A percentile compares a stretch with the other conserved stretches of the same genome.
Conservation (phyloP, 2,329 filamentous ascomycete species). For the Leptographium procerum region DNA sequence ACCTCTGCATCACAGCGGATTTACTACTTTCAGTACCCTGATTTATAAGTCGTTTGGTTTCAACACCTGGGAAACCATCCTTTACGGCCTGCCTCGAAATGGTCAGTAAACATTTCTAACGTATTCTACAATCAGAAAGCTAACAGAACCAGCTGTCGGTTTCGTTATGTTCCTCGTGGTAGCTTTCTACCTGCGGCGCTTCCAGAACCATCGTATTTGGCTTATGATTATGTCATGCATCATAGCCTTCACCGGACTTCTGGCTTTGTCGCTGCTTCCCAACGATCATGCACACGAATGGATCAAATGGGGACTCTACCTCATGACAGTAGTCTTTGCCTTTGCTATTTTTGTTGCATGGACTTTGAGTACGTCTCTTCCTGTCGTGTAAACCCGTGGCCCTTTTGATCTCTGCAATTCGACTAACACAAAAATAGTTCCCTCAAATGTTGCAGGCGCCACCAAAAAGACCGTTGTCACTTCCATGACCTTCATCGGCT, state of each 20-base stretch:
- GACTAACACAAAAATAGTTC: conserved; percentile 16
- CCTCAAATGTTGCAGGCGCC: conserved; percentile 42
- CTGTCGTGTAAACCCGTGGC: neutral
- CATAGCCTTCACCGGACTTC: conserved; percentile 34
- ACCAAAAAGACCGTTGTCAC: conserved; percentile 48
- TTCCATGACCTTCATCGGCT: conserved; percentile 38
- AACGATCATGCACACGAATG: conserved; percentile 27
- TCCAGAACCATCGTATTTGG: conserved; percentile 1
- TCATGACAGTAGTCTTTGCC: conserved; percentile 35
- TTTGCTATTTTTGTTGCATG: conserved; percentile 31
- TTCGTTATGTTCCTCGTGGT: neutral
- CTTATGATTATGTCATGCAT: conserved; percentile 29
- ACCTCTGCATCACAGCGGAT: conserved; percentile 5
- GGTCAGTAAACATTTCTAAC: neutral
- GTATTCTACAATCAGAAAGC: neutral
- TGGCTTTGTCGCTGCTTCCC: conserved; percentile 38
- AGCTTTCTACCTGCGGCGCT: neutral
- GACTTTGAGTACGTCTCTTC: conserved; percentile 9
- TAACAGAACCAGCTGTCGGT: neutral
- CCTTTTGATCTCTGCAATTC: neutral
- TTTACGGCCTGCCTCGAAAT: conserved; percentile 8
- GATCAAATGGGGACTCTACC: conserved; percentile 33
- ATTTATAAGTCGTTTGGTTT: conserved; percentile 11
- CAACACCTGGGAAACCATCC: conserved; percentile 1
- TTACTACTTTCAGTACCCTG: conserved; percentile 9